A percentile compares a stretch with the other conserved stretches of the same genome.
phyloP scores from a whole-genome alignment of 257 asterid species.

The Jaltomata sinuosa region DNA sequence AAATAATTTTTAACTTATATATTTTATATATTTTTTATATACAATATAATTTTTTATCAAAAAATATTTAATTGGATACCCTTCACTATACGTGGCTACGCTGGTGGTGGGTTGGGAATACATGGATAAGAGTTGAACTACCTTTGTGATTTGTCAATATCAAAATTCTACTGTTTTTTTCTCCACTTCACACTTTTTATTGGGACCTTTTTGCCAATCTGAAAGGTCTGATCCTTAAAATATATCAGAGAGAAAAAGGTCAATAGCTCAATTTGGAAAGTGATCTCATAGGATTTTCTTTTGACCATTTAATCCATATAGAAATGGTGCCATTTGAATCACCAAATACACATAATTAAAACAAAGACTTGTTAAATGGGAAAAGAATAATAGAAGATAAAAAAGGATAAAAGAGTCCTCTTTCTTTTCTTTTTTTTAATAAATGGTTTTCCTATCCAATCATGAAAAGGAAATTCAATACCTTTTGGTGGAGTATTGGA shows the following conservation, averaged over 20 bases:
- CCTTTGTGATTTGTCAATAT: background rate
- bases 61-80: no score
- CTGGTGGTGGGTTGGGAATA: background rate
- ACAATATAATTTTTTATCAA: no score
- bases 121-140: background rate
- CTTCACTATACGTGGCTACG: no score
- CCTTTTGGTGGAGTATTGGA: background rate
- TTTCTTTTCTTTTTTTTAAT: background rate
- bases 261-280: background rate
- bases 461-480: background rate
- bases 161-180: background rate
- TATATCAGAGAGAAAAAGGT: background rate
- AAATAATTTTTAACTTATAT: no score
- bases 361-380: background rate
- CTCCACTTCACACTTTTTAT: background rate
- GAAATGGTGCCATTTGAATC: background rate
- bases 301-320: constrained; percentile 1
- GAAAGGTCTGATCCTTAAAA: background rate
- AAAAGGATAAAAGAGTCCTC: background rate
- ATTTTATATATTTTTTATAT: no score
- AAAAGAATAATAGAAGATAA: background rate
- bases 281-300: background rate
- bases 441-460: background rate
- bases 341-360: background rate
- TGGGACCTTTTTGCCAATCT: background rate